Evolutionary conservation across 345 rosid genomes (phyloP).

Genomic region (Dimocarpus longan): DNA sequence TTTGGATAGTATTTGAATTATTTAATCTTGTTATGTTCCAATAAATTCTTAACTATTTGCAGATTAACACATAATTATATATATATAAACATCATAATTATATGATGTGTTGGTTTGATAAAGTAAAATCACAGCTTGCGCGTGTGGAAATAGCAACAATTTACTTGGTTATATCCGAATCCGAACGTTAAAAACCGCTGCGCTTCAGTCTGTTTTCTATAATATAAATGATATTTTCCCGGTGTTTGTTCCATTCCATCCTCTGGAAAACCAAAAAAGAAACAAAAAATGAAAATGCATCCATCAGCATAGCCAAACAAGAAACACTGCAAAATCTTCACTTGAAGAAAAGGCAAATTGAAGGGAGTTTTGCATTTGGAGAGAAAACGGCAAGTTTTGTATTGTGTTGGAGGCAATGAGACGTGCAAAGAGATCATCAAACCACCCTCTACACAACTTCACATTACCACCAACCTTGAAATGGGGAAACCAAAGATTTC

Average conservation of each 20-base stretch:
- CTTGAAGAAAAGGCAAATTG: not conserved
- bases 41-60: too few species aligned
- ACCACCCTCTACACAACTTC: slow-evolving; percentile 61
- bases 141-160: not conserved
- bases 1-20: too few species aligned
- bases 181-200: not conserved
- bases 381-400: not conserved
- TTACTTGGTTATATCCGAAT: not conserved
- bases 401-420: not conserved
- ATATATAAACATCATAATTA: too few species aligned
- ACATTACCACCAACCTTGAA: slow-evolving; percentile 48
- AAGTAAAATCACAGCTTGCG: too few species aligned
- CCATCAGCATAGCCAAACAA: not conserved
- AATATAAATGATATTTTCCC: not conserved
- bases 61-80: too few species aligned
- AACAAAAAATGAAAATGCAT: too few species aligned
- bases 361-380: not conserved
- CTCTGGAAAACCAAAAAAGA: not conserved
- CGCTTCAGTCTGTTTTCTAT: not conserved
- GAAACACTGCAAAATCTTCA: not conserved
- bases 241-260: not conserved
- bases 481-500: slow-evolving; percentile 58
- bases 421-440: slow-evolving; percentile 43
- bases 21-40: too few species aligned
- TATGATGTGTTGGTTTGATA: too few species aligned